These are phyloP conservation scores for Dioscorea zingiberensis DNA, from an alignment of 106 monocot genomes.

Conservation along the genomic window DNA sequence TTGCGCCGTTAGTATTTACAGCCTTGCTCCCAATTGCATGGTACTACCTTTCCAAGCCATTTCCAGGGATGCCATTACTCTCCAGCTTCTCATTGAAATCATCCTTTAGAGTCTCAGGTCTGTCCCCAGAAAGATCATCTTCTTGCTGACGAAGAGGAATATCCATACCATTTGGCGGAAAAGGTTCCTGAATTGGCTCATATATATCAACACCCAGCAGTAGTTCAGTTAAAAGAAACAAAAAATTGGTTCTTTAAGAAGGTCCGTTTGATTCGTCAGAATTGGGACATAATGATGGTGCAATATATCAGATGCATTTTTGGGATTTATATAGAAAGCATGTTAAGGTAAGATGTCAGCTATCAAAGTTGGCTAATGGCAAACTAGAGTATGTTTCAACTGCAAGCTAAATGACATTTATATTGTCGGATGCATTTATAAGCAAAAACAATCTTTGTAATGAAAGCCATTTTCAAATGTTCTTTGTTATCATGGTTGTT, in stretches of 20 bases:
- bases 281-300: not conserved
- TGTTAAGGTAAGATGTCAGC: not conserved
- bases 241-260: no score
- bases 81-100: not conserved
- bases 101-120: not conserved
- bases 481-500: no score
- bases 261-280: not conserved
- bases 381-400: not conserved
- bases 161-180: slow-evolving; percentile 2
- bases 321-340: not conserved
- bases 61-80: not conserved
- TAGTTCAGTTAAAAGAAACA: not conserved
- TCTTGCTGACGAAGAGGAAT: not conserved
- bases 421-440: no score
- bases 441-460: no score
- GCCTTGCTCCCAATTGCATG: not conserved
- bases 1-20: not conserved
- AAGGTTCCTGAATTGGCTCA: slow-evolving; percentile 15
- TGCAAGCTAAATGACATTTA: no score
- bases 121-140: slow-evolving; percentile 2
- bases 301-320: no score
- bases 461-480: no score
- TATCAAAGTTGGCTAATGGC: not conserved
- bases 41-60: not conserved
- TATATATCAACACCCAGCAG: not conserved